Evolutionary conservation across 306 rosid species (phyloP).

Genomic region (Argentina anserina): DNA sequence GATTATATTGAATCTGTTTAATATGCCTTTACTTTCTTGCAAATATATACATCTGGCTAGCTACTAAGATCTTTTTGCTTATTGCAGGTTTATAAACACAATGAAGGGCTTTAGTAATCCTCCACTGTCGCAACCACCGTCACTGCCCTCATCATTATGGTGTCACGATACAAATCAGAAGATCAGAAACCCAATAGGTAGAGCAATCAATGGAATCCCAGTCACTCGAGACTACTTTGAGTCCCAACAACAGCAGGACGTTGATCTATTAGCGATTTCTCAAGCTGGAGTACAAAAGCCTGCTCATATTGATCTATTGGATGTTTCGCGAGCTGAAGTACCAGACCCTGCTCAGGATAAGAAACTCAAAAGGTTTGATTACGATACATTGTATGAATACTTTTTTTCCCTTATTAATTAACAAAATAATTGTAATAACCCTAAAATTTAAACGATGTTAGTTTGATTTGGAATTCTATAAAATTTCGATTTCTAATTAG

Average conservation of each 20-base stretch:
- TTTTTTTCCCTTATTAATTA: neutral
- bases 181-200: neutral
- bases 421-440: too few relatives aligned
- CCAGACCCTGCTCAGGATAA: neutral
- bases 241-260: neutral
- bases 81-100: neutral
- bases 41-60: neutral
- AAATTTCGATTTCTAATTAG: too few relatives aligned
- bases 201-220: neutral
- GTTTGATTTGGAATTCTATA: too few relatives aligned
- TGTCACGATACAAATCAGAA: neutral
- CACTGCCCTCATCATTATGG: neutral
- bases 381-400: neutral
- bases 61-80: neutral
- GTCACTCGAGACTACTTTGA: neutral
- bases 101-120: neutral
- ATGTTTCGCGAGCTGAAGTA: neutral
- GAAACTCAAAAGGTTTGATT: neutral
- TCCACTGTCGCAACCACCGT: neutral
- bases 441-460: too few relatives aligned
- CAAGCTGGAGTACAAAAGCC: neutral
- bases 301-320: neutral
- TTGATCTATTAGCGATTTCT: too few relatives aligned
- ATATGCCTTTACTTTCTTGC: neutral
- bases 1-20: neutral